Base-by-base conservation (phyloP, 148 eudicot species). In the Camellia granthamiana region DNA sequence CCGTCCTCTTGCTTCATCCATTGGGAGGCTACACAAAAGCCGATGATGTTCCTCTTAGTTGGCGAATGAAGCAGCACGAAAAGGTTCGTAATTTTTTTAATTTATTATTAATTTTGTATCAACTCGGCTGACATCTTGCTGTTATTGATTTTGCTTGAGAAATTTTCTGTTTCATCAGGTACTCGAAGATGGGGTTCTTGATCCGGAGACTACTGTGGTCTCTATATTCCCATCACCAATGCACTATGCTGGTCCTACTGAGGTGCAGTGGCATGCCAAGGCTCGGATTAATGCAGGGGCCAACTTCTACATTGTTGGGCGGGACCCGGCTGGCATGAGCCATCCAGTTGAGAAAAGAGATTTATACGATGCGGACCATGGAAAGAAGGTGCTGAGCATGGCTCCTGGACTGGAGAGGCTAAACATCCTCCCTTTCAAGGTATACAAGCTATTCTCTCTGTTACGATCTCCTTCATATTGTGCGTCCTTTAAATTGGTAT, bases 191-290 rank as follows among this genome's bases (percentile, higher is more conserved):
- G 93, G 94, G n/a, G 90, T 91, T 23, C 81, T 93, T 63, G 94
- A 93, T 82, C 97, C 94, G 7, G 97, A 93, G 79, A 93, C 92
- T 3, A 93, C 97, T 54, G 94, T 91, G 64, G 93, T 93, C 6
- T 90, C 94, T 63, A 93, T 93, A 83, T 93, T 93, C 82, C 97
- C 97, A 51, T 91, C 97, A 76, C 93, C 97, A 15, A 93, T 91
- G 97, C 97, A 87, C 88, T 93, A 91, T 85, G 94, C 97, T 75
- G 97, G 97, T 49, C 94, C 97, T 51, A 91, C 97, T 67, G 97
- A 92, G 89, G 97, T 92, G 21, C 94, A 92, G 77, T 92, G 97
- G 94, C 97, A 92, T 61, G 97, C 97, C 19, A 93, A 93, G 85
- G 97, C 97, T 58, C 91, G 97, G 61, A 91, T 93, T 18, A 93